A percentile compares a stretch with the other conserved stretches of the same genome.
phyloP scores from a whole-genome alignment of 345 rosid genomes.

The Boechera retrofracta region DNA sequence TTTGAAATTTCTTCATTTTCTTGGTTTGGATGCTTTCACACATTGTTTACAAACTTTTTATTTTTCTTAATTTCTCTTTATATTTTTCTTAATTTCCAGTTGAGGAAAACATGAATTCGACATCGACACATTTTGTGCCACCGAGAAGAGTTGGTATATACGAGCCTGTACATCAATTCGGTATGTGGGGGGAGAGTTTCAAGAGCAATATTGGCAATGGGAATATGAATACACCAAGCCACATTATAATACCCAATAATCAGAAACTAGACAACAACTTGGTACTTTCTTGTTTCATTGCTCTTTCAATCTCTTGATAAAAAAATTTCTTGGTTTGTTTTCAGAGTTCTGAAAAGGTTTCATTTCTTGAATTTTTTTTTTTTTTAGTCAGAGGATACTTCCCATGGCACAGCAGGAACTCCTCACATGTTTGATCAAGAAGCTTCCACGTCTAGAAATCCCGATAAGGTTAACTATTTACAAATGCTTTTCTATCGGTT shows the following conservation, averaged over 20 bases:
- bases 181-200: constrained; percentile 87
- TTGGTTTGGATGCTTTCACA: constrained; percentile 13
- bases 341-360: neutral
- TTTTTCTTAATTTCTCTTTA: neutral
- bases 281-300: constrained; percentile 46
- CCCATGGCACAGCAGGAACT: constrained; percentile 65
- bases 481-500: neutral
- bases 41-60: constrained; percentile 10
- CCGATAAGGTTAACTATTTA: constrained; percentile 60
- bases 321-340: neutral
- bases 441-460: constrained; percentile 61
- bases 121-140: constrained; percentile 79
- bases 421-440: constrained; percentile 79
- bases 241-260: constrained; percentile 58
- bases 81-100: constrained; percentile 6
- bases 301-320: constrained; percentile 6
- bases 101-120: constrained; percentile 64
- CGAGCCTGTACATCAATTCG: constrained; percentile 74
- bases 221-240: constrained; percentile 52
- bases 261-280: constrained; percentile 66
- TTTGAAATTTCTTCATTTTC: neutral
- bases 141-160: constrained; percentile 74
- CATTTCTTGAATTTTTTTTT: constrained; percentile 14
- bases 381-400: constrained; percentile 87
- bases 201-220: constrained; percentile 51